These are phyloP conservation scores for Yamadazyma sp. DNA, from an alignment of 1,139 yeast genomes.

Conservation along the genomic window DNA sequence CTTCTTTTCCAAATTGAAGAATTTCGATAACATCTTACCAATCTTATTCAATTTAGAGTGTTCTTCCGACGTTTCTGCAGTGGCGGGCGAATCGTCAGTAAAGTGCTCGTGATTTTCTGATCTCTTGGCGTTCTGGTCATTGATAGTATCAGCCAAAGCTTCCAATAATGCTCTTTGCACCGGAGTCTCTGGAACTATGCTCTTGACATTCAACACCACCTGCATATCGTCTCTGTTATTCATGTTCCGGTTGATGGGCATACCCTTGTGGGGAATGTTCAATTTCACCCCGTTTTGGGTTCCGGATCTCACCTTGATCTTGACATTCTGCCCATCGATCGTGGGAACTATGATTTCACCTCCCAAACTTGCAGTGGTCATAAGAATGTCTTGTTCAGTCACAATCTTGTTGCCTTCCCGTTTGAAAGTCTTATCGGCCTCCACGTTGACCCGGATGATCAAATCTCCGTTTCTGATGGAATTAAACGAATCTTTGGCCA, in stretches of 20 bases:
- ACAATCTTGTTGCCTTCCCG: conserved; percentile 67
- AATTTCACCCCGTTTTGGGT: conserved; percentile 76
- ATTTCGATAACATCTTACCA: conserved; percentile 61
- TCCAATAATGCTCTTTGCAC: conserved; percentile 90
- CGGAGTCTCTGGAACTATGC: conserved; percentile 76
- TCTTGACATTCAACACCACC: conserved; percentile 70
- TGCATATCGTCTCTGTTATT: conserved; percentile 77
- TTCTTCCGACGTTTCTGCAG: conserved; percentile 52
- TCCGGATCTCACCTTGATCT: conserved; percentile 82
- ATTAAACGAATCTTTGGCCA: conserved; percentile 64
- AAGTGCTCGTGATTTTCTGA: conserved; percentile 51
- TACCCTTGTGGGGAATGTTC: conserved; percentile 84
- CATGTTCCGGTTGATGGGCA: conserved; percentile 62
- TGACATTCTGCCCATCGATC: conserved; percentile 69
- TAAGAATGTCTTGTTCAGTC: conserved; percentile 66
- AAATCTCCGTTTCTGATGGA: conserved; percentile 80
- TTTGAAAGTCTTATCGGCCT: conserved; percentile 67
- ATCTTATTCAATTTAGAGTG: conserved; percentile 60
- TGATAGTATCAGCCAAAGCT: conserved; percentile 87
- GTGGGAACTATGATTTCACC: conserved; percentile 90
- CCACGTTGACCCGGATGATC: conserved; percentile 75
- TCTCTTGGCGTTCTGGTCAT: conserved; percentile 76
- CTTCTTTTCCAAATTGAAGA: conserved; percentile 55
- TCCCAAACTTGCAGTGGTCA: conserved; percentile 96
- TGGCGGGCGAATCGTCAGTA: conserved; percentile 44